Evolutionary conservation across 257 asterid species (phyloP).

Genomic region (Capsicum chinense): DNA sequence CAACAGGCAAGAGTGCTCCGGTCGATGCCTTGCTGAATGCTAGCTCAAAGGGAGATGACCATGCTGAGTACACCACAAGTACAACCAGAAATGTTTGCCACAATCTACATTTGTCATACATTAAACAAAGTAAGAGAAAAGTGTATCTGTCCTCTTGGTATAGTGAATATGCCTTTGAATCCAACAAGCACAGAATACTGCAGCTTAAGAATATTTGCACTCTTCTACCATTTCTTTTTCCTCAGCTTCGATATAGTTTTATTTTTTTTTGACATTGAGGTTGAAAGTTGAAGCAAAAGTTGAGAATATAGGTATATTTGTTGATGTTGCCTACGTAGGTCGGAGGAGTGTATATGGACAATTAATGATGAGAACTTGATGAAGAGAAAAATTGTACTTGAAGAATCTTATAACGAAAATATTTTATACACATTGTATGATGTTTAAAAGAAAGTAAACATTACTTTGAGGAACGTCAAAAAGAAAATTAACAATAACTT

Average conservation of each 20-base stretch:
- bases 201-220: no score
- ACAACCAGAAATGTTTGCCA: slow-evolving; percentile 88
- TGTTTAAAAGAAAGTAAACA: no score
- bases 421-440: no score
- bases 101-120: slow-evolving; percentile 48
- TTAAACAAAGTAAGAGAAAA: background rate
- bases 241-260: no score
- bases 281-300: background rate
- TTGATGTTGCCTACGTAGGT: background rate
- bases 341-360: background rate
- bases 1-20: slow-evolving; percentile 74
- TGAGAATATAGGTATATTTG: background rate
- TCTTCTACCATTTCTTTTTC: no score
- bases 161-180: no score
- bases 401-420: background rate
- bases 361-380: background rate
- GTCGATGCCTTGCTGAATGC: slow-evolving; percentile 70
- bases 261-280: background rate
- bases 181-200: no score
- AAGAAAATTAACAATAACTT: no score
- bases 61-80: slow-evolving; percentile 88
- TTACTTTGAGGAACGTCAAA: no score
- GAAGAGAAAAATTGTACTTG: background rate
- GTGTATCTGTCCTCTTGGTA: no score
- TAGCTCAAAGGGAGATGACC: slow-evolving; percentile 94